phyloP scores from a whole-genome alignment of 306 rosid species.

The Purshia tridentata region DNA sequence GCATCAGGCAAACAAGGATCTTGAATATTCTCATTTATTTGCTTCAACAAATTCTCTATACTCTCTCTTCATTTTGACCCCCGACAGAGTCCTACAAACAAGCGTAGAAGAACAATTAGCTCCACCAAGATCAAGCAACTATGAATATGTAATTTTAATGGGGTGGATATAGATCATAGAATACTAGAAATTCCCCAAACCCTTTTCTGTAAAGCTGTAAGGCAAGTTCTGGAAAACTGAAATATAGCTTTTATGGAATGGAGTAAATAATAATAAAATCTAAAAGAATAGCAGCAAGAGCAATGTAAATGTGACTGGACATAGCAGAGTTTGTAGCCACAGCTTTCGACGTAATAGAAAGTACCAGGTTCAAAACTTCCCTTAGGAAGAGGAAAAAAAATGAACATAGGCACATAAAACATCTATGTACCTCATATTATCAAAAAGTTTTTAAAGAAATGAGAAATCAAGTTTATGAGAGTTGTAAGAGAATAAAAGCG shows the following conservation, averaged over 20 bases:
- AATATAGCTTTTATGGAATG: background rate
- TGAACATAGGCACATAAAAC: no score
- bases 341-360: no score
- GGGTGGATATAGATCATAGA: background rate
- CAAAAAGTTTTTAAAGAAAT: no score
- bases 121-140: constrained; percentile 12
- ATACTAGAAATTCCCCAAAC: background rate
- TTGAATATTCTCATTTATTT: constrained; percentile 51
- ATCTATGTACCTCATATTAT: no score
- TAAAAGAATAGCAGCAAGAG: background rate
- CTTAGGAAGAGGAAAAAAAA: no score
- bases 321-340: no score
- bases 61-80: constrained; percentile 93
- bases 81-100: constrained; percentile 66
- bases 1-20: background rate
- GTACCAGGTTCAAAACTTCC: no score
- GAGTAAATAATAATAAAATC: background rate
- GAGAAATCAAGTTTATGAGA: no score
- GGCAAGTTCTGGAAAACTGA: background rate
- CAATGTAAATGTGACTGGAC: background rate
- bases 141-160: background rate
- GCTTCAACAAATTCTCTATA: constrained; percentile 79
- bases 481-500: no score
- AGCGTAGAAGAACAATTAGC: constrained; percentile 6
- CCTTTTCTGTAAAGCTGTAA: constrained; percentile 1